These are phyloP conservation scores for Knufia fluminis DNA, from an alignment of 2,329 filamentous ascomycete genomes.

Conservation along the genomic window DNA sequence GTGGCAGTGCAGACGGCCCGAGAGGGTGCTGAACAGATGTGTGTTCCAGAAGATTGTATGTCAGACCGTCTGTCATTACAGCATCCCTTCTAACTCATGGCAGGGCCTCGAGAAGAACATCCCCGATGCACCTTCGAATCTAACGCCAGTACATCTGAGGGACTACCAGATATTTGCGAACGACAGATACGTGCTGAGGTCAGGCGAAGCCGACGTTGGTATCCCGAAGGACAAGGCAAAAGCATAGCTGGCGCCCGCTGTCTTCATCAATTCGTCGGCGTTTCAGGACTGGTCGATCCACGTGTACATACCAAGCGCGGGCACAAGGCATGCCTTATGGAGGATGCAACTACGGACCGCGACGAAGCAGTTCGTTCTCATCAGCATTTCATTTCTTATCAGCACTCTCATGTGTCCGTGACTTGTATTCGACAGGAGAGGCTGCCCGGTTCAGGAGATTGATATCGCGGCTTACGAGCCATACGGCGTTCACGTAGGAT, in stretches of 20 bases:
- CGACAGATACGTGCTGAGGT: conserved; percentile 13
- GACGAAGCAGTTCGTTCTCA: too few relatives aligned
- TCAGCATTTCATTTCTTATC: too few relatives aligned
- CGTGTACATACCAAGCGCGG: conserved; percentile 2
- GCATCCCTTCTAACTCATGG: conserved; percentile 11
- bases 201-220: conserved; percentile 22
- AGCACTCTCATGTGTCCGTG: too few relatives aligned
- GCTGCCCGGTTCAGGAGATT: too few relatives aligned
- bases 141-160: conserved; percentile 65
- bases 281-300: background rate
- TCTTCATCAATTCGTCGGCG: background rate
- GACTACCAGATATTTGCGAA: conserved; percentile 40
- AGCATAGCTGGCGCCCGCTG: background rate
- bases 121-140: conserved; percentile 60
- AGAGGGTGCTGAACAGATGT: conserved; percentile 89
- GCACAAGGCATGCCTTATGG: background rate
- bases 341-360: too few relatives aligned
- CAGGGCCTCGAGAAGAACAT: conserved; percentile 76
- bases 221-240: conserved; percentile 16
- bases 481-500: too few relatives aligned
- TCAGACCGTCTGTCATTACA: conserved; percentile 18
- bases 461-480: too few relatives aligned
- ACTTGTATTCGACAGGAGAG: too few relatives aligned
- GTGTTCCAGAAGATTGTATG: conserved; percentile 91
- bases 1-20: conserved; percentile 83